Evolutionary conservation across 2,329 filamentous ascomycete genomes (phyloP).

Genomic region (Aspergillus clavatus): DNA sequence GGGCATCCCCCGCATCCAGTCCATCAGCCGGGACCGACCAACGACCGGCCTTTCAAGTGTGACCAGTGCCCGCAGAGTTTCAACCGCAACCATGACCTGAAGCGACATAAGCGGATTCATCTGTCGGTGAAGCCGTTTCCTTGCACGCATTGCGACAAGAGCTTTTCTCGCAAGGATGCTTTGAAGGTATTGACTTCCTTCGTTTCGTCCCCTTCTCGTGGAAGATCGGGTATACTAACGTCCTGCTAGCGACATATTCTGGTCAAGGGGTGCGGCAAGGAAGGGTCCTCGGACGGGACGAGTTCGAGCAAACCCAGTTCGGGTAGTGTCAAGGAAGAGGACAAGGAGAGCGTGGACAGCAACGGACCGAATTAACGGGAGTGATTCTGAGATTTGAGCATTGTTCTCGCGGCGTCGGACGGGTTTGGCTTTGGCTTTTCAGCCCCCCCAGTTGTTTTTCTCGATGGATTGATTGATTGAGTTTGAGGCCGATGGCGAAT

Average conservation of each 20-base stretch:
- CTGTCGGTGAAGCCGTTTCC: constrained; percentile 93
- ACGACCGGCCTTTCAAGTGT: constrained; percentile 90
- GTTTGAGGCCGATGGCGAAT: not conserved
- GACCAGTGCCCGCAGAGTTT: constrained; percentile 90
- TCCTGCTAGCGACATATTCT: constrained; percentile 58
- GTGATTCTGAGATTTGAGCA: not conserved
- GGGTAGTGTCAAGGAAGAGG: constrained; percentile 15
- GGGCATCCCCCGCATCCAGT: constrained; percentile 49
- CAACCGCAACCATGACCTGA: constrained; percentile 93
- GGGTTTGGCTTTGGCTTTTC: constrained; percentile 1
- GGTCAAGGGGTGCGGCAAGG: constrained; percentile 63
- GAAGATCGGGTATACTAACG: too few species aligned
- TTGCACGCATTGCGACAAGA: constrained; percentile 88
- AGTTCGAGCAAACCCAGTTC: constrained; percentile 1
- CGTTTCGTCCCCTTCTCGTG: too few species aligned
- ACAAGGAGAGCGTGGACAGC: constrained; percentile 10
- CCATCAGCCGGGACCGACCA: constrained; percentile 51
- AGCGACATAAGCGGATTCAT: constrained; percentile 93
- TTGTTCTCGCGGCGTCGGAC: not conserved
- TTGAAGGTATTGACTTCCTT: constrained; percentile 76
- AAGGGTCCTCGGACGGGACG: constrained; percentile 13
- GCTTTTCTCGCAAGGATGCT: constrained; percentile 93
- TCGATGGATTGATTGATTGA: too few species aligned
- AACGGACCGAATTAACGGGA: constrained; percentile 4
- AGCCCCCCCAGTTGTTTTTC: constrained; percentile 1